Conservation (phyloP, 1,139 yeast species). For the Spathaspora sp. region DNA sequence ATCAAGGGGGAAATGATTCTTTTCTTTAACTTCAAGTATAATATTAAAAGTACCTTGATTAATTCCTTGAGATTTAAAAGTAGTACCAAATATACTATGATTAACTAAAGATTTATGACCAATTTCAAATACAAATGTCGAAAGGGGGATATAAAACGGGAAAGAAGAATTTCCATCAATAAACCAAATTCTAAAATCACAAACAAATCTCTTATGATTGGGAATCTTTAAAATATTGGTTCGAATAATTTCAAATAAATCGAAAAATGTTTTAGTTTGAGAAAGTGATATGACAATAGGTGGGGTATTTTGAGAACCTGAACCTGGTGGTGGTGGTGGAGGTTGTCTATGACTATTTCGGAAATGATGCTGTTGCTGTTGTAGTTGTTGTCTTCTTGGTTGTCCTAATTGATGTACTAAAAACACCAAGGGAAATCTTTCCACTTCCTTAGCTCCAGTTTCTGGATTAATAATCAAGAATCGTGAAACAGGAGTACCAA, state of each 20-base stretch:
- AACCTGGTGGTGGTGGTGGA: slow-evolving; percentile 4
- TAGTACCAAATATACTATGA: slow-evolving; percentile 21
- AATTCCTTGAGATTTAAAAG: slow-evolving; percentile 35
- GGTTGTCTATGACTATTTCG: slow-evolving; percentile 12
- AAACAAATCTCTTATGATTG: slow-evolving; percentile 5
- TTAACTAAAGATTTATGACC: slow-evolving; percentile 31
- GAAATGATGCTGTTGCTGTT: slow-evolving; percentile 12
- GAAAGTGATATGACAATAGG: slow-evolving; percentile 32
- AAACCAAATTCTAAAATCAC: slow-evolving; percentile 40
- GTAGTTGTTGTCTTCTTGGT: slow-evolving; percentile 11
- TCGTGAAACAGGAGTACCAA: slow-evolving; percentile 48
- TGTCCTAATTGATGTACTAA: slow-evolving; percentile 48
- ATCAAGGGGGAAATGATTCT: slow-evolving; percentile 27
- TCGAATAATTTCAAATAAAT: slow-evolving; percentile 29
- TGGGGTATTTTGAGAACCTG: too few relatives aligned
- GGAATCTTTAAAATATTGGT: slow-evolving; percentile 17
- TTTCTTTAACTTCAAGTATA: slow-evolving; percentile 33
- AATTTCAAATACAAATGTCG: slow-evolving; percentile 32
- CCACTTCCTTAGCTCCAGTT: slow-evolving; percentile 45
- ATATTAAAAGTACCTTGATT: slow-evolving; percentile 28
- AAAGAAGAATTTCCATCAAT: slow-evolving; percentile 24
- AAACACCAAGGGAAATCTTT: slow-evolving; percentile 52
- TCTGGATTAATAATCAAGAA: slow-evolving; percentile 37
- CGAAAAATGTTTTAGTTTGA: slow-evolving; percentile 34
- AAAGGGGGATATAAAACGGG: slow-evolving; percentile 24